Evolutionary conservation across 176 grass and related monocot species (phyloP).

Genomic region (Juncus effusus): DNA sequence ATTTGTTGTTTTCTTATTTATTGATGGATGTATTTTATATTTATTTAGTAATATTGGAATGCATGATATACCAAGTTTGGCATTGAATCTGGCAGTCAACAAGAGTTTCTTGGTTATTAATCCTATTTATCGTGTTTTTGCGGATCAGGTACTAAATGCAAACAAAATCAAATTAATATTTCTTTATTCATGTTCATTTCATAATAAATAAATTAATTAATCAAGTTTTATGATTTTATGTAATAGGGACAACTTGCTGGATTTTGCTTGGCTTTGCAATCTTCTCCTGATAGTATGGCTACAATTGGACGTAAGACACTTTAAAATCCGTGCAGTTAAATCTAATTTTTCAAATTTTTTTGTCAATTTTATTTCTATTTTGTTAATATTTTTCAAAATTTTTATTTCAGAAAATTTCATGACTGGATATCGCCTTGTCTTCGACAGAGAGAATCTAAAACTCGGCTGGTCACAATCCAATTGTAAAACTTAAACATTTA

Average conservation of each 20-base stretch:
- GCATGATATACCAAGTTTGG: slow-evolving; percentile 59
- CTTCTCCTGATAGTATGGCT: slow-evolving; percentile 54
- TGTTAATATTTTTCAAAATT: background rate
- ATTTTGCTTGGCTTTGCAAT: slow-evolving; percentile 72
- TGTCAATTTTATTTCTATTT: background rate
- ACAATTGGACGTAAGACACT: slow-evolving; percentile 77
- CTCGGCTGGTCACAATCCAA: slow-evolving; percentile 77
- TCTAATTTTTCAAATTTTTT: slow-evolving; percentile 5
- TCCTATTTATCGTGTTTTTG: slow-evolving; percentile 47
- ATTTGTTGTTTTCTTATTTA: background rate
- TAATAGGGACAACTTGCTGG: slow-evolving; percentile 44
- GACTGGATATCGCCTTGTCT: slow-evolving; percentile 74
- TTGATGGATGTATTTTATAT: slow-evolving; percentile 27
- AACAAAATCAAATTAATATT: background rate
- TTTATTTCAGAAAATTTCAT: slow-evolving; percentile 76
- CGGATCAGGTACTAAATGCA: slow-evolving; percentile 39
- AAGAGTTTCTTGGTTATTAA: slow-evolving; percentile 67
- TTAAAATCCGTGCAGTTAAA: background rate
- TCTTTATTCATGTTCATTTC: slow-evolving; percentile 6
- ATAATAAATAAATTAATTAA: background rate
- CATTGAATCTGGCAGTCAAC: slow-evolving; percentile 57
- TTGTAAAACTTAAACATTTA: slow-evolving; percentile 46
- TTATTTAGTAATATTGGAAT: slow-evolving; percentile 57
- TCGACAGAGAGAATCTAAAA: slow-evolving; percentile 82
- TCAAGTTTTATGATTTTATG: background rate